Evolutionary conservation across 1,284 basidiomycete genomes (phyloP).

Genomic region (Heimioporus retisporus): DNA sequence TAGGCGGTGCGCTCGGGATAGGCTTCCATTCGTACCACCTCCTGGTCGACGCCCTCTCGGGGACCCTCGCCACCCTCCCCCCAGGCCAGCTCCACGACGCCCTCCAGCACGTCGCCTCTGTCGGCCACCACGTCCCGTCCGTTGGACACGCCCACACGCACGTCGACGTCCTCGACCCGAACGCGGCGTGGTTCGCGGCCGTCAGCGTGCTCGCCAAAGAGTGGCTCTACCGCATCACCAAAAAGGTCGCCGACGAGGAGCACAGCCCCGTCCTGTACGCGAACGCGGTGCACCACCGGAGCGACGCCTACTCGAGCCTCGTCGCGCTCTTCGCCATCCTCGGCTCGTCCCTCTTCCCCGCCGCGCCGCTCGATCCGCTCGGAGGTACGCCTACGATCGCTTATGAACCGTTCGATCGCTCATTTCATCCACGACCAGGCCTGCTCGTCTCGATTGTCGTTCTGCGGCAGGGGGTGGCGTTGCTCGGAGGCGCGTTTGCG

Average conservation of each 20-base stretch:
- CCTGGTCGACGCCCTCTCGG: conserved; percentile 73
- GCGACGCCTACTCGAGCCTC: conserved; percentile 91
- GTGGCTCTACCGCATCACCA: conserved; percentile 92
- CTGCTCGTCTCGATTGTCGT: conserved; percentile 93
- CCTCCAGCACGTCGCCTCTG: conserved; percentile 64
- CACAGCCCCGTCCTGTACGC: conserved; percentile 92
- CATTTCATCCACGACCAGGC: conserved; percentile 54
- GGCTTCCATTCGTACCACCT: conserved; percentile 94
- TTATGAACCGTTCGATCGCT: conserved; percentile 13
- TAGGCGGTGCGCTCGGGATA: conserved; percentile 92
- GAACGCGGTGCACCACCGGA: conserved; percentile 95
- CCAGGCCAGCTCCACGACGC: conserved; percentile 71
- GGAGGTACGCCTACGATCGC: conserved; percentile 71
- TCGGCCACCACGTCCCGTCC: conserved; percentile 63
- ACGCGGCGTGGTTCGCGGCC: conserved; percentile 97
- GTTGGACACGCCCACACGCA: conserved; percentile 64
- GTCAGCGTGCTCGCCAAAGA: conserved; percentile 89
- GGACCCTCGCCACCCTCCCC: conserved; percentile 65
- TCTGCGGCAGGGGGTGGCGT: conserved; percentile 82
- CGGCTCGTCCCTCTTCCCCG: conserved; percentile 86
- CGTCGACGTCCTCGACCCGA: conserved; percentile 82
- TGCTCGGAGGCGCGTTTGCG: conserved; percentile 80
- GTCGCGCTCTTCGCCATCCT: conserved; percentile 93
- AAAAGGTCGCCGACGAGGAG: conserved; percentile 91
- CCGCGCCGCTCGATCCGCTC: conserved; percentile 93